phyloP scores from a whole-genome alignment of 805 yeast genomes.

The Blastobotrys chiropterorum region DNA sequence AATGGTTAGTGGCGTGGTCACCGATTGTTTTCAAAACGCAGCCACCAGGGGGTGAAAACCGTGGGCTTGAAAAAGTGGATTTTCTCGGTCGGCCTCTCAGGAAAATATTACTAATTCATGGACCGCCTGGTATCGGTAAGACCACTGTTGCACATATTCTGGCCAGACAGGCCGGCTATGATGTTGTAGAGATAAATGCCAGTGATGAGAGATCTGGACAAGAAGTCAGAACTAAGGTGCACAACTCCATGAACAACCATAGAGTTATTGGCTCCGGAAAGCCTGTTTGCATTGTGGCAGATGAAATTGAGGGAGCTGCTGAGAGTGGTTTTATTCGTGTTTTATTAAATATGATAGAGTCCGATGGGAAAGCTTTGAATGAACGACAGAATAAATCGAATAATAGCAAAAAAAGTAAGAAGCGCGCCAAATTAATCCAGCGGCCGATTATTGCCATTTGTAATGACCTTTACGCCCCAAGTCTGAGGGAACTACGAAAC shows the following conservation, averaged over 20 bases:
- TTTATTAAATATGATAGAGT: slow-evolving; percentile 48
- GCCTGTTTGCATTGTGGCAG: slow-evolving; percentile 79
- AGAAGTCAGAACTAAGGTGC: slow-evolving; percentile 46
- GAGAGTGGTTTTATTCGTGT: slow-evolving; percentile 52
- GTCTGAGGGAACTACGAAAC: slow-evolving; percentile 68
- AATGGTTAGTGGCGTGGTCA: slow-evolving; percentile 67
- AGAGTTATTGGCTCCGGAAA: slow-evolving; percentile 51
- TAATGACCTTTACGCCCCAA: slow-evolving; percentile 73
- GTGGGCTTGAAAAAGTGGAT: slow-evolving; percentile 30
- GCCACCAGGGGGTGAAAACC: slow-evolving; percentile 20
- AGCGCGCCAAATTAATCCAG: slow-evolving; percentile 40
- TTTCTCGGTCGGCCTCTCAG: slow-evolving; percentile 53
- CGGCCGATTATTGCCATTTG: slow-evolving; percentile 92
- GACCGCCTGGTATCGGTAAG: slow-evolving; percentile 93
- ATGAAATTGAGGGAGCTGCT: slow-evolving; percentile 81
- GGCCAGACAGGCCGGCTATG: slow-evolving; percentile 76
- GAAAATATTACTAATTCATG: slow-evolving; percentile 70
- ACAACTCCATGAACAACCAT: slow-evolving; percentile 58
- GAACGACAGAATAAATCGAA: slow-evolving; percentile 18
- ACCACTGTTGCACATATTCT: slow-evolving; percentile 82
- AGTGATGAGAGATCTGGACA: slow-evolving; percentile 64
- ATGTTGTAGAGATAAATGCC: slow-evolving; percentile 80
- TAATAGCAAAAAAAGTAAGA: slow-evolving; percentile 31
- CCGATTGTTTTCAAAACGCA: slow-evolving; percentile 48
- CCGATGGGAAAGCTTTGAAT: slow-evolving; percentile 50